phyloP scores from a whole-genome alignment of 768 basidiomycete genomes.

The Pleurotus ostreatus region DNA sequence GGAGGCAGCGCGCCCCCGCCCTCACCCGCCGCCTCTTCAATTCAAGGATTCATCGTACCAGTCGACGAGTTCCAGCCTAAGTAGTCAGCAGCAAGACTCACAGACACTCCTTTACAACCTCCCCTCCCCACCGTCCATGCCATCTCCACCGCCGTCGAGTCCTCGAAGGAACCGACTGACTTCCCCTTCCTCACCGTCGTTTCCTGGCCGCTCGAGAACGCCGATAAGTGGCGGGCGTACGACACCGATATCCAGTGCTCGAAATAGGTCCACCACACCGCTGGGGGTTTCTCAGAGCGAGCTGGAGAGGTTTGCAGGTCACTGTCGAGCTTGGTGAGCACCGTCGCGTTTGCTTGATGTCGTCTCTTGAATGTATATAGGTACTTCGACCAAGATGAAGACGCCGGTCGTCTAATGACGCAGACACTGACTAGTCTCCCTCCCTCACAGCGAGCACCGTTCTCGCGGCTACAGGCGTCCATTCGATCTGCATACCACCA shows the following conservation, averaged over 20 bases:
- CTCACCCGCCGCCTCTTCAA: constrained; percentile 57
- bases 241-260: constrained; percentile 50
- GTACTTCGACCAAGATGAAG: constrained; percentile 83
- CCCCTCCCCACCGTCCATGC: constrained; percentile 53
- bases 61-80: constrained; percentile 34
- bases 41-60: constrained; percentile 44
- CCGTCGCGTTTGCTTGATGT: neutral
- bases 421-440: constrained; percentile 77
- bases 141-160: constrained; percentile 62
- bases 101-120: constrained; percentile 76
- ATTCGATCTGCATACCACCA: constrained; percentile 84
- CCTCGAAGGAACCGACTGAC: constrained; percentile 37
- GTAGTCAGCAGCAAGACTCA: constrained; percentile 36
- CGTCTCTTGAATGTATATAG: constrained; percentile 30
- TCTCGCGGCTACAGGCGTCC: constrained; percentile 81
- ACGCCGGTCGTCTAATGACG: constrained; percentile 75
- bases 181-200: constrained; percentile 60
- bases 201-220: constrained; percentile 44
- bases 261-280: constrained; percentile 69
- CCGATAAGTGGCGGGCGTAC: constrained; percentile 46
- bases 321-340: constrained; percentile 73
- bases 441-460: constrained; percentile 82
- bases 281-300: constrained; percentile 62
- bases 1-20: constrained; percentile 59
- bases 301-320: constrained; percentile 73